Base-by-base conservation (phyloP, 1,284 basidiomycete genomes). In the Apiotrichum laibachii region DNA sequence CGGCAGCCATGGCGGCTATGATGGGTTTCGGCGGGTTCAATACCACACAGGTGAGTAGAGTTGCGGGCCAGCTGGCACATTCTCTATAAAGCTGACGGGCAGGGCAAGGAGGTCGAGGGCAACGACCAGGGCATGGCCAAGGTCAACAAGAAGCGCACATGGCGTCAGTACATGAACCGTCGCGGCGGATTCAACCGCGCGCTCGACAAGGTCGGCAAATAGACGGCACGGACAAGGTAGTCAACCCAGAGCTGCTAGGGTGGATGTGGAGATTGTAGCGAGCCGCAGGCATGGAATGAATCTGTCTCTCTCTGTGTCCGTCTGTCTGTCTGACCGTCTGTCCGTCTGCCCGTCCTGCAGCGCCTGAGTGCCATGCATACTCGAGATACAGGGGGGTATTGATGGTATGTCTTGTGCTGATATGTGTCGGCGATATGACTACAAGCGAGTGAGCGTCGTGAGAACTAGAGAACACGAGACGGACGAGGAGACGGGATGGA, bases 121-220 rank as follows among this genome's bases (percentile, higher is more conserved):
- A 74, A 79, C 37, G 78, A 72, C 10, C 44, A 50, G n/a, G 92
- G 92, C 37, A 72, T 67, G 2, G 85, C 84, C 1, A 78, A 87
- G 56, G 80, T 96, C 68, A 94, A 94, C 83, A 92, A 93, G 79
- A 85, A 87, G 64, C 83, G 94, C 56, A 95, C 92, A 33, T 97
- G 94, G 93, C 82, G 94, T 65, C 94, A 97, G 78, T 77, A 78
- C 65, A 78, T 79, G 75, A 77, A 78, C 67, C 88, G 92, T 63
- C 85, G 89, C 65, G 92, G 92, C 66, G 92, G 92, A 56, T 95
- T 96, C 83, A 96, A 95, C 81, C 87, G 90, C 86, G 86, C 86
- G 39, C 72, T 88, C 57, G 86, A 88, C 75, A 86, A 86, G 78
- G 84, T 87, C 5, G 37, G 37, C 76, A 87, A 87, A 77, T 86